Evolutionary conservation across 768 basidiomycete species (phyloP).

Genomic region (Leccinum rimulosum): DNA sequence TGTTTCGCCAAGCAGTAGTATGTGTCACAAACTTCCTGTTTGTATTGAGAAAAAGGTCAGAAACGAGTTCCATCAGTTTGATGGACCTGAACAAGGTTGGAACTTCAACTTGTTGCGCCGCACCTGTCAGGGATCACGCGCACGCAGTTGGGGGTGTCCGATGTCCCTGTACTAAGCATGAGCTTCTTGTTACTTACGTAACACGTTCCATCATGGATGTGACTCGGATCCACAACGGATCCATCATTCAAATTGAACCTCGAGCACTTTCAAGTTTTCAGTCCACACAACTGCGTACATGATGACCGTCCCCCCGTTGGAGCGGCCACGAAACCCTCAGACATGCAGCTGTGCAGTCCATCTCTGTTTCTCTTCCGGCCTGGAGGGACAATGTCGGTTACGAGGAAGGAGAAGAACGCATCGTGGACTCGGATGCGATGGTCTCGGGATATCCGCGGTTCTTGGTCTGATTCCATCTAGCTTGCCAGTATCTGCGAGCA

Average conservation of each 20-base stretch:
- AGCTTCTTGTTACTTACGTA: no score
- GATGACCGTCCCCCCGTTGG: slow-evolving; percentile 3
- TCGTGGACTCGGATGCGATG: slow-evolving; percentile 63
- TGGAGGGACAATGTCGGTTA: slow-evolving; percentile 94
- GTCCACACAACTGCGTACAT: neutral
- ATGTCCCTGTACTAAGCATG: neutral
- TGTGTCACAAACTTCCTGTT: no score
- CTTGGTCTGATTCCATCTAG: slow-evolving; percentile 52
- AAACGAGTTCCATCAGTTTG: no score
- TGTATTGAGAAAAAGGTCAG: no score
- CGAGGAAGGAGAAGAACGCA: slow-evolving; percentile 82
- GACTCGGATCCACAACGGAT: no score
- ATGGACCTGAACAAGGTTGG: no score
- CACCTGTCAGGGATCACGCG: neutral
- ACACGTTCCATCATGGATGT: no score
- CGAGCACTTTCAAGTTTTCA: no score
- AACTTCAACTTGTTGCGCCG: no score
- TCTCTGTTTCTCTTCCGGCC: slow-evolving; percentile 91
- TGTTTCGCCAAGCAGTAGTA: neutral
- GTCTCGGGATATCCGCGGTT: slow-evolving; percentile 92
- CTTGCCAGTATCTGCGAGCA: slow-evolving; percentile 73
- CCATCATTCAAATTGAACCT: neutral
- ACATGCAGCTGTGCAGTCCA: slow-evolving; percentile 44
- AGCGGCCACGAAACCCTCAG: slow-evolving; percentile 36
- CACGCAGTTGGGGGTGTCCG: neutral